phyloP scores from a whole-genome alignment of 179 eudicot genomes.

The Nepenthes alata region DNA sequence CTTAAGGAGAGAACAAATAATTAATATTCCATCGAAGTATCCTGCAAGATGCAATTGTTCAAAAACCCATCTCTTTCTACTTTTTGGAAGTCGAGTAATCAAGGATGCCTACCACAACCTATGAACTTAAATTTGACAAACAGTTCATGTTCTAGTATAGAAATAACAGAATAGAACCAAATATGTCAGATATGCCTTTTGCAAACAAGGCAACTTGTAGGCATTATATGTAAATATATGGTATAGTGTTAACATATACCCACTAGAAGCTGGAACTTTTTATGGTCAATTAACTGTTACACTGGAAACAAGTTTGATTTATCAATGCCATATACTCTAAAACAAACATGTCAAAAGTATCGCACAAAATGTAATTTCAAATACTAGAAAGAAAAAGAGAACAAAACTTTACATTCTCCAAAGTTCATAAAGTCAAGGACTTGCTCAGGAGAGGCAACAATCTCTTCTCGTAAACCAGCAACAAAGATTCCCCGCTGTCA shows the following conservation, averaged over 20 bases:
- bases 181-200: too few species aligned
- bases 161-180: too few species aligned
- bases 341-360: neutral
- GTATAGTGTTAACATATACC: neutral
- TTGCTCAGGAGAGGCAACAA: slow-evolving; percentile 89
- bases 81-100: too few species aligned
- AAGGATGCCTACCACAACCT: too few species aligned
- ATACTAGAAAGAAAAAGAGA: neutral
- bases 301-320: too few species aligned
- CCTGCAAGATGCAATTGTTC: too few species aligned
- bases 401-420: slow-evolving; percentile 63
- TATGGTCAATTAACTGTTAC: neutral
- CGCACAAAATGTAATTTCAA: neutral
- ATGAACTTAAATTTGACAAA: too few species aligned
- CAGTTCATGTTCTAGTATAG: too few species aligned
- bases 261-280: neutral
- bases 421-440: slow-evolving; percentile 81
- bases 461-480: slow-evolving; percentile 92
- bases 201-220: too few species aligned
- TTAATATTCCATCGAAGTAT: too few species aligned
- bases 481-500: slow-evolving; percentile 87
- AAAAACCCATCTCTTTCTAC: too few species aligned
- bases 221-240: too few species aligned
- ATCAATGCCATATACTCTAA: neutral
- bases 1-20: neutral